Conservation (phyloP, 139 green algal genomes). For the Pedinophyceae sp. region DNA sequence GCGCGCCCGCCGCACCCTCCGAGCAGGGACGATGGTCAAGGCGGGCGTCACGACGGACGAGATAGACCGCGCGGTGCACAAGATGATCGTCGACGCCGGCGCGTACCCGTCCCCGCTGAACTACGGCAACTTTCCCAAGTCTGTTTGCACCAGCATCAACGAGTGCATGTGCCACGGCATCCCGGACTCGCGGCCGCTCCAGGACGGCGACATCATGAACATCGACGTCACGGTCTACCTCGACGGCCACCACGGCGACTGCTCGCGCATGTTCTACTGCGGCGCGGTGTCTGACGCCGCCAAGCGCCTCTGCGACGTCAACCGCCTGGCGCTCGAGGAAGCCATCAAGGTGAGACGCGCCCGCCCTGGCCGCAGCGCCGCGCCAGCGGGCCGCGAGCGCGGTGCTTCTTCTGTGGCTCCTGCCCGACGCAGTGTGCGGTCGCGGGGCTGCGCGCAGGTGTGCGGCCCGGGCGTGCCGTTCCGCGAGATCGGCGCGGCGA, state of each 20-base stretch:
- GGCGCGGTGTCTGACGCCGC: conserved; percentile 48
- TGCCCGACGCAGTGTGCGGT: too few species aligned
- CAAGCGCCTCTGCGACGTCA: conserved; percentile 53
- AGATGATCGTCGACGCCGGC: conserved; percentile 58
- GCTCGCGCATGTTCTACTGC: conserved; percentile 49
- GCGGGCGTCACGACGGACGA: conserved; percentile 82
- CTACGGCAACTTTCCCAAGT: conserved; percentile 35
- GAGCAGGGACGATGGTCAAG: conserved; percentile 9
- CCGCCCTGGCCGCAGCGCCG: too few species aligned
- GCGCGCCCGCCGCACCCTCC: too few species aligned
- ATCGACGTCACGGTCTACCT: conserved; percentile 95
- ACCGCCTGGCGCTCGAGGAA: conserved; percentile 46
- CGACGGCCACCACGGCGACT: conserved; percentile 94
- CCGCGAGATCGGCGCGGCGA: conserved; percentile 58
- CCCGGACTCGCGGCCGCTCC: conserved; percentile 44
- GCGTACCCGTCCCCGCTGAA: conserved; percentile 91
- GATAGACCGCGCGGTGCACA: conserved; percentile 82
- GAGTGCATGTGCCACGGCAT: conserved; percentile 94
- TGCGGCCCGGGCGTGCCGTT: conserved; percentile 63
- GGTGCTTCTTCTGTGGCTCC: too few species aligned
- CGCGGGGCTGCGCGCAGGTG: too few species aligned
- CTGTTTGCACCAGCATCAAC: conserved; percentile 93
- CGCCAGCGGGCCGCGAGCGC: too few species aligned
- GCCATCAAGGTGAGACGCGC: too few species aligned
- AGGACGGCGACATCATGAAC: conserved; percentile 88